Conservation (phyloP, 257 asterid species). For the Fraxinus excelsior region DNA sequence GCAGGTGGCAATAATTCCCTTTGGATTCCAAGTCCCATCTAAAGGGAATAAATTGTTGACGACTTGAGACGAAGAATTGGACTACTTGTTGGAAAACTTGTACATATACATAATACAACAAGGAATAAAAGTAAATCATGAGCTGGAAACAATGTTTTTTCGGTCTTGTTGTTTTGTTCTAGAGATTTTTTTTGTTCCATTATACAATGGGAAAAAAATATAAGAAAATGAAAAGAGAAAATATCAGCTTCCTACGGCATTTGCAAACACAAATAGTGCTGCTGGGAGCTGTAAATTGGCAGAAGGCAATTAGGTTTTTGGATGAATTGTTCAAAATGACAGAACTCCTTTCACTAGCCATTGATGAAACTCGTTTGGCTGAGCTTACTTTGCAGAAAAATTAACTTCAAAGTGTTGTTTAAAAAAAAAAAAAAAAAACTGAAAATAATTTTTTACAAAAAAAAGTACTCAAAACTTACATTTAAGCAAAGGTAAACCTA, state of each 20-base stretch:
- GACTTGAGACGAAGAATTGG: neutral
- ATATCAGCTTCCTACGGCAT: neutral
- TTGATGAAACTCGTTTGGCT: neutral
- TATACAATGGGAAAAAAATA: neutral
- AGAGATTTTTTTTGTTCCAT: neutral
- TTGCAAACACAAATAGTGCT: neutral
- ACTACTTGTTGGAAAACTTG: neutral
- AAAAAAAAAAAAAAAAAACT: neutral
- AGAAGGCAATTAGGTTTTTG: neutral
- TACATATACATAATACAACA: neutral
- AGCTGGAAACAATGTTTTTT: neutral
- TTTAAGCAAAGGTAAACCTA: neutral
- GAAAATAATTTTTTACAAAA: neutral
- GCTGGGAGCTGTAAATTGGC: neutral
- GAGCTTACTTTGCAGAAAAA: neutral
- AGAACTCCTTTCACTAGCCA: neutral
- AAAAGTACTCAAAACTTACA: neutral
- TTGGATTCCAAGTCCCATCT: neutral
- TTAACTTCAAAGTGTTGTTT: neutral
- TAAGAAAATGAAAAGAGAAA: neutral
- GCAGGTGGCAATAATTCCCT: neutral
- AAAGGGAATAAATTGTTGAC: neutral
- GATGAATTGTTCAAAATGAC: neutral
- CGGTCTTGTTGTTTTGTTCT: neutral
- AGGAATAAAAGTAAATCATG: neutral